A percentile compares a stretch with the other conserved stretches of the same genome.
Conservation (phyloP, 2,329 filamentous ascomycete species). For the Exophiala aquamarina region DNA sequence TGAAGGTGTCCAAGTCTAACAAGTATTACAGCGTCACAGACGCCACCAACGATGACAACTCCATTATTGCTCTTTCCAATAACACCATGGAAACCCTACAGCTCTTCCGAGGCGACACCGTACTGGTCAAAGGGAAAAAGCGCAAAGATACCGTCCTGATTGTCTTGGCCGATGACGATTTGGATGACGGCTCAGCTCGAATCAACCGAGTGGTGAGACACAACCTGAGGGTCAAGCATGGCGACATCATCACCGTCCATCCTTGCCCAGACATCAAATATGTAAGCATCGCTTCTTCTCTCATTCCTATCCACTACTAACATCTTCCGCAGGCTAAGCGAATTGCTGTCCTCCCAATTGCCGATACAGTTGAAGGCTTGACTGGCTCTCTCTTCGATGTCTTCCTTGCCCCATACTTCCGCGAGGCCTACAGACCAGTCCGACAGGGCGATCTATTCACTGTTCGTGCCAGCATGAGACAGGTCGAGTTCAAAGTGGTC, state of each 20-base stretch:
- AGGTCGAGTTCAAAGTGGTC: constrained; percentile 99
- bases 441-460: constrained; percentile 98
- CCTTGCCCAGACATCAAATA: constrained; percentile 99
- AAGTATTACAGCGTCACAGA: constrained; percentile 76
- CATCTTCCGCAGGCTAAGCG: constrained; percentile 75
- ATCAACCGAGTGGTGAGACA: constrained; percentile 99
- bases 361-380: constrained; percentile 95
- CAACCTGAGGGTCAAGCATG: constrained; percentile 97
- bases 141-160: constrained; percentile 98
- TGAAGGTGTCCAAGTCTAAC: constrained; percentile 16
- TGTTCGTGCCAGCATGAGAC: constrained; percentile 95
- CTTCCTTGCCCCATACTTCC: constrained; percentile 99
- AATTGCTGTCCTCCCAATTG: constrained; percentile 95
- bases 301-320: constrained; percentile 2
- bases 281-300: constrained; percentile 58
- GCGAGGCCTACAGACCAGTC: constrained; percentile 95
- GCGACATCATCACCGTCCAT: constrained; percentile 95
- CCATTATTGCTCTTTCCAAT: constrained; percentile 96
- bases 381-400: constrained; percentile 98
- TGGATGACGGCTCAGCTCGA: constrained; percentile 93
- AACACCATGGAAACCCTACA: constrained; percentile 98
- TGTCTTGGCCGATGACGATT: constrained; percentile 93
- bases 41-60: constrained; percentile 99
- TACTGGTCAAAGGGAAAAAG: constrained; percentile 99
- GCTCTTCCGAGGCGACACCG: constrained; percentile 97